These are phyloP conservation scores for Alternaria postmessia DNA, from an alignment of 2,329 filamentous ascomycete species.

Conservation along the genomic window DNA sequence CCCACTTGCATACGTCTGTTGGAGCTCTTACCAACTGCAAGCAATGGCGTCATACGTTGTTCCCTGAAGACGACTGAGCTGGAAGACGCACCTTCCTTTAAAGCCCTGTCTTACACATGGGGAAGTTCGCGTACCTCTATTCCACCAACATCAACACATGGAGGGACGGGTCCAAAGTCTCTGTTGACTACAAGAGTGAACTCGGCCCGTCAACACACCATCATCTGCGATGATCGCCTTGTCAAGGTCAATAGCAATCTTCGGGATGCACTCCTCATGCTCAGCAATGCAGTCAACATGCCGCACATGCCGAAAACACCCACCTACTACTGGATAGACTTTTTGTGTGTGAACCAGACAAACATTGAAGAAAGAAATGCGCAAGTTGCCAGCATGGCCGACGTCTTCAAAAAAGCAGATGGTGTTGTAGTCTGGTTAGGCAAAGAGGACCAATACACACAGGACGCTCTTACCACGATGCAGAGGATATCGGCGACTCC, in stretches of 20 bases:
- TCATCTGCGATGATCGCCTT: slow-evolving; percentile 30
- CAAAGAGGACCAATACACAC: slow-evolving; percentile 36
- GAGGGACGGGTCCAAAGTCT: not conserved
- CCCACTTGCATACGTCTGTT: slow-evolving; percentile 32
- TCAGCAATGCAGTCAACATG: slow-evolving; percentile 18
- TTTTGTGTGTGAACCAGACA: slow-evolving; percentile 41
- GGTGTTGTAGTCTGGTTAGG: slow-evolving; percentile 44
- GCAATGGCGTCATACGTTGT: slow-evolving; percentile 20
- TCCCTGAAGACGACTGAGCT: slow-evolving; percentile 30
- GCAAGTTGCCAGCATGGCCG: slow-evolving; percentile 42
- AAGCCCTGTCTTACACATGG: slow-evolving; percentile 34
- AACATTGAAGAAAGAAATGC: slow-evolving; percentile 34
- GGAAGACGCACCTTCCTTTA: slow-evolving; percentile 27
- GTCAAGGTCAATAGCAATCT: slow-evolving; percentile 35
- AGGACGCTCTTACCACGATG: slow-evolving; percentile 33
- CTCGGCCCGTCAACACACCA: slow-evolving; percentile 18
- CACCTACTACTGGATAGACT: slow-evolving; percentile 42
- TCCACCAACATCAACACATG: too few relatives aligned
- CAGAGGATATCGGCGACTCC: slow-evolving; percentile 25
- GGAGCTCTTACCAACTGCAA: slow-evolving; percentile 25
- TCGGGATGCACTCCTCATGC: slow-evolving; percentile 35
- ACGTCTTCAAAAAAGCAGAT: slow-evolving; percentile 36
- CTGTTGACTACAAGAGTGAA: not conserved
- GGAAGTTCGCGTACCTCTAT: slow-evolving; percentile 13
- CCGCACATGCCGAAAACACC: slow-evolving; percentile 12